Conservation (phyloP, 1,284 basidiomycete species). For the Fistulina hepatica region DNA sequence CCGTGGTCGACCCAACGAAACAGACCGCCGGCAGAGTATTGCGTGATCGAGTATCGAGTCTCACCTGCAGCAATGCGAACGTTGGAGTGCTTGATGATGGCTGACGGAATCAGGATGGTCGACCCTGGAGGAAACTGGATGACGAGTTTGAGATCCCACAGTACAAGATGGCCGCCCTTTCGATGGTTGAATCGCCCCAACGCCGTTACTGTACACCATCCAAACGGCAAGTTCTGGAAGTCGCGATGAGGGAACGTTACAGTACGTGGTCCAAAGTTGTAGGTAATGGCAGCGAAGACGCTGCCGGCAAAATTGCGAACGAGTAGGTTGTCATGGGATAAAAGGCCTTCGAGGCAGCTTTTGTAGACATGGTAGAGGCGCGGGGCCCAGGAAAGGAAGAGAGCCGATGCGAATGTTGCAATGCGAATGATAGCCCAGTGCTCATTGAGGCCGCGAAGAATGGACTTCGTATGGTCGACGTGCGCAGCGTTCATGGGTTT, state of each 20-base stretch:
- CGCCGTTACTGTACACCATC: conserved; percentile 9
- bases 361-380: conserved; percentile 5
- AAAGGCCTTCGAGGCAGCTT: background rate
- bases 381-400: conserved; percentile 3
- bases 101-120: conserved; percentile 8
- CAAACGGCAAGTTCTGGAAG: conserved; percentile 8
- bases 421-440: conserved; percentile 1
- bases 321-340: background rate
- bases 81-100: conserved; percentile 7
- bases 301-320: conserved; percentile 5
- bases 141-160: conserved; percentile 6
- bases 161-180: conserved; percentile 4
- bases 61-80: conserved; percentile 1
- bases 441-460: background rate
- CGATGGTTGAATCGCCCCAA: conserved; percentile 6
- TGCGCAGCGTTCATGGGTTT: conserved; percentile 3
- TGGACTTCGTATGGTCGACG: background rate
- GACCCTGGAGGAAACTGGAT: conserved; percentile 7
- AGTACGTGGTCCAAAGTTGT: conserved; percentile 4
- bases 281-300: conserved; percentile 7
- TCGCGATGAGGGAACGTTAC: conserved; percentile 3
- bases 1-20: conserved; percentile 8
- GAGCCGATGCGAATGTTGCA: conserved; percentile 2
- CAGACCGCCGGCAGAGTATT: conserved; percentile 7
- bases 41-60: conserved; percentile 2